These are phyloP conservation scores for Quercus bicolor DNA, from an alignment of 306 rosid genomes.

Conservation along the genomic window DNA sequence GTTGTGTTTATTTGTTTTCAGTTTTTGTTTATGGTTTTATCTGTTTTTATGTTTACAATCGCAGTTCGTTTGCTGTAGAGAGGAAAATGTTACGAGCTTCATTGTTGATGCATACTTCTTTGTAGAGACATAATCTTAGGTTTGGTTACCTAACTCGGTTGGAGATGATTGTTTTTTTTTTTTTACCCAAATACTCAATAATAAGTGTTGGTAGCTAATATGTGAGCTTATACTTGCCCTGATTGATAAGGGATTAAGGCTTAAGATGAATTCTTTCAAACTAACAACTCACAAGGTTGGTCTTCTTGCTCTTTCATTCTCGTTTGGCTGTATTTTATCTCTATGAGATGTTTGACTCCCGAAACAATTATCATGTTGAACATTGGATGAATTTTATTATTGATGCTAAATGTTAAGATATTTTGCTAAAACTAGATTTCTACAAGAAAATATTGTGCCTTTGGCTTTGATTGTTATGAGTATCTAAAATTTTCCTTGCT, in stretches of 20 bases:
- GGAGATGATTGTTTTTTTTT: constrained; percentile 4
- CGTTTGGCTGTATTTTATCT: background rate
- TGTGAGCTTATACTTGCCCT: background rate
- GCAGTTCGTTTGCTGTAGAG: constrained; percentile 24
- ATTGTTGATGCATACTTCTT: background rate
- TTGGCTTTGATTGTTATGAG: background rate
- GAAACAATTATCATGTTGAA: background rate
- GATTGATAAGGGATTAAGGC: background rate
- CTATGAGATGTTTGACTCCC: background rate
- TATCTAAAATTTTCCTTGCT: background rate
- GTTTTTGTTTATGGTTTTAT: constrained; percentile 8
- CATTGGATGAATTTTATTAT: background rate
- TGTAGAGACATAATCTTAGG: constrained; percentile 30
- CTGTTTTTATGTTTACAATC: constrained; percentile 18
- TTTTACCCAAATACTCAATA: constrained; percentile 15
- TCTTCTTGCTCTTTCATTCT: background rate
- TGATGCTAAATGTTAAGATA: background rate
- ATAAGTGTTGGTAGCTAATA: background rate
- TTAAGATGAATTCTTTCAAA: background rate
- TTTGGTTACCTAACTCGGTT: constrained; percentile 41
- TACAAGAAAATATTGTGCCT: background rate
- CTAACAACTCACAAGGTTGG: background rate
- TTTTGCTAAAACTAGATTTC: background rate
- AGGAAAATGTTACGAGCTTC: constrained; percentile 15
- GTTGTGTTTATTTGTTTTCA: constrained; percentile 16